Conservation (phyloP, 129 eudicot genomes). For the Chrysanthemum lavandulifolium region DNA sequence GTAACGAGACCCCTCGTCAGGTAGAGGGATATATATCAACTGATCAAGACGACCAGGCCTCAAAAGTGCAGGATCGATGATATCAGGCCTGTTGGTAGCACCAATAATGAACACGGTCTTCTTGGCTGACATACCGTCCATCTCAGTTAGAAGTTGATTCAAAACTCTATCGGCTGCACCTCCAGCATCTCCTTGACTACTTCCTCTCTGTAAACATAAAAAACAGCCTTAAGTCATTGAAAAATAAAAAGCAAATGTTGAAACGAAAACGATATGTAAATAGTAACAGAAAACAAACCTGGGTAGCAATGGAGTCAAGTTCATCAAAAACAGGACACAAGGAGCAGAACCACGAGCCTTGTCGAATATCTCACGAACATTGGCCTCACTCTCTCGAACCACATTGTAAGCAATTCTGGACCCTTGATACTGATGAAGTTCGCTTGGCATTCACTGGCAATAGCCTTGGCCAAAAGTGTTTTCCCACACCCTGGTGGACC, state of each 20-base stretch:
- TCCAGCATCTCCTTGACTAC: slow-evolving; percentile 94
- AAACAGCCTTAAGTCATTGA: background rate
- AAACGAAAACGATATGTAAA: no score
- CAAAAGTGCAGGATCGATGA: slow-evolving; percentile 91
- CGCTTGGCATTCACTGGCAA: slow-evolving; percentile 95
- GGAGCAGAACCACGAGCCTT: slow-evolving; percentile 98
- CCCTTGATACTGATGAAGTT: slow-evolving; percentile 92
- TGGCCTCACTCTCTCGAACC: slow-evolving; percentile 99
- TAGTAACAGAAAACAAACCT: slow-evolving; percentile 41
- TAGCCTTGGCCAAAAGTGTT: slow-evolving; percentile 92
- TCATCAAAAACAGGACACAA: slow-evolving; percentile 95
- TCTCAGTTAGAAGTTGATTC: slow-evolving; percentile 89
- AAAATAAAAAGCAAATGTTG: background rate
- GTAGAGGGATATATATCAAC: slow-evolving; percentile 87
- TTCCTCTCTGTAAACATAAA: slow-evolving; percentile 66
- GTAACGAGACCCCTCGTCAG: slow-evolving; percentile 89
- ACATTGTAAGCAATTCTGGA: slow-evolving; percentile 94
- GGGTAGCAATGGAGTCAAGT: slow-evolving; percentile 93
- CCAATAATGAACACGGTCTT: slow-evolving; percentile 95
- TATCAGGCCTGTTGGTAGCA: slow-evolving; percentile 96
- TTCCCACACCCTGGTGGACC: slow-evolving; percentile 99
- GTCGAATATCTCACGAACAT: slow-evolving; percentile 91
- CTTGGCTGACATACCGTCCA: slow-evolving; percentile 98
- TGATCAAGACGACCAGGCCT: slow-evolving; percentile 98
- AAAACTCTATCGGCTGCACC: slow-evolving; percentile 97